These are phyloP conservation scores for Scalesia atractyloides DNA, from an alignment of 129 eudicot species.

Conservation along the genomic window DNA sequence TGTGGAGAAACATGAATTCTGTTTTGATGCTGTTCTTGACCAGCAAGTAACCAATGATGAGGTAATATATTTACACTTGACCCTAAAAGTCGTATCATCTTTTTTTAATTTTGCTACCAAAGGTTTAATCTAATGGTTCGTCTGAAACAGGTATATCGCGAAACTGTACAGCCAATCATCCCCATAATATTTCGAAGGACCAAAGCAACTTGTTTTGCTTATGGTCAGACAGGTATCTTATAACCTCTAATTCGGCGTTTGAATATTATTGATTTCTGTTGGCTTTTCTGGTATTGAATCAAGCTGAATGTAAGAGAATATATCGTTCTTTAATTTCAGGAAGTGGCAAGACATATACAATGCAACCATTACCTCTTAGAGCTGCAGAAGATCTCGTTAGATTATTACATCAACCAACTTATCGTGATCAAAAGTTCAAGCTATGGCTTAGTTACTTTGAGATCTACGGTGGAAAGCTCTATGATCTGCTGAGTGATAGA, in stretches of 20 bases:
- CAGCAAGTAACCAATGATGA: constrained; percentile 90
- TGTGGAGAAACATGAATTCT: constrained; percentile 94
- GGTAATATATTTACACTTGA: constrained; percentile 45
- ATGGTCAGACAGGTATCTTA: constrained; percentile 86
- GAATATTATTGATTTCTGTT: background rate
- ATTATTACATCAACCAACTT: constrained; percentile 73
- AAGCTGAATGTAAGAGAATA: constrained; percentile 5
- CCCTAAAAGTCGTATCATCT: background rate
- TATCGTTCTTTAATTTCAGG: constrained; percentile 49
- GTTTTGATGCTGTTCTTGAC: constrained; percentile 95
- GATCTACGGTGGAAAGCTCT: constrained; percentile 95
- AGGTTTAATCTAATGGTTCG: constrained; percentile 17
- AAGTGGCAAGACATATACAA: constrained; percentile 91
- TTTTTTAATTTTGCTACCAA: constrained; percentile 7
- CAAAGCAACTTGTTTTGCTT: constrained; percentile 96
- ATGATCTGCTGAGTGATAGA: constrained; percentile 80
- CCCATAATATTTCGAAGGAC: constrained; percentile 82
- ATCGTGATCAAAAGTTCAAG: constrained; percentile 79
- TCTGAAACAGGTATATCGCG: constrained; percentile 66
- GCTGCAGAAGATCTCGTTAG: constrained; percentile 93
- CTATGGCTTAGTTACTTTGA: constrained; percentile 95
- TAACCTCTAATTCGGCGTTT: background rate
- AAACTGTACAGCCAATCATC: constrained; percentile 85
- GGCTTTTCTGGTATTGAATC: constrained; percentile 8
- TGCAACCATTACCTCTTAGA: constrained; percentile 94